Base-by-base conservation (phyloP, 2,329 filamentous ascomycete species). In the Pyrenochaeta sp. region DNA sequence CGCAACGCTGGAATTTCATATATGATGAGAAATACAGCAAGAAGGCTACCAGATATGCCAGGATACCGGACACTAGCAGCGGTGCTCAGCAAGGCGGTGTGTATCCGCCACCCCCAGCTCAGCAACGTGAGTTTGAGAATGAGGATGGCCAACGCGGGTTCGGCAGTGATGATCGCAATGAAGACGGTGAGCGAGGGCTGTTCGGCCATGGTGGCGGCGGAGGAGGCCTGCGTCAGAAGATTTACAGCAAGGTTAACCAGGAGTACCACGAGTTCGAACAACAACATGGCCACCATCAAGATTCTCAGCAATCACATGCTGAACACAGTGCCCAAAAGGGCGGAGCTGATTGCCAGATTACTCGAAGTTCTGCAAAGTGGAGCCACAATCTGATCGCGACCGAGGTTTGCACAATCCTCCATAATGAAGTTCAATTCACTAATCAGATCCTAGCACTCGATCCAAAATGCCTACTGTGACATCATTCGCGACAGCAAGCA, bases 1-100 rank as follows among this genome's bases (percentile, higher is more conserved):
- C 87, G 1, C 89, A 96, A 69, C 82, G 92, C 64, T 97, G 93
- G 92, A 97, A 97, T 77, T 96, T 91, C 71, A 93, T 97, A 60
- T 96, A 87, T 61, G 83, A 87, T 51, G 86, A 90, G 45, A 97
- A 97, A 74, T 97, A 97, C 71, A 78, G 80, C 54, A 81, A 83
- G 30, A 82, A 85, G 14, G 78, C 85, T 40, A 66, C 72, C 3
- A 76, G 83, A 50, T 87, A 86, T 59, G 30, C 59, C 63, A 73
- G 61, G 45, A 64, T 75, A 17, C 54, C 67, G 5, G 62, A 66
- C 7, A 69, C 71, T 0, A 37, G 51, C 23, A 73, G 66, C 60
- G 73, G 64, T 46, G 54, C 76, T 58, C 61, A 68, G 33, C 68
- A 77, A 48, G 67, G 66, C 2, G 75, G 75, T 2, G 77, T 78